These are phyloP conservation scores for Erodium trifolium DNA, from an alignment of 441 rosid genomes.

Conservation along the genomic window DNA sequence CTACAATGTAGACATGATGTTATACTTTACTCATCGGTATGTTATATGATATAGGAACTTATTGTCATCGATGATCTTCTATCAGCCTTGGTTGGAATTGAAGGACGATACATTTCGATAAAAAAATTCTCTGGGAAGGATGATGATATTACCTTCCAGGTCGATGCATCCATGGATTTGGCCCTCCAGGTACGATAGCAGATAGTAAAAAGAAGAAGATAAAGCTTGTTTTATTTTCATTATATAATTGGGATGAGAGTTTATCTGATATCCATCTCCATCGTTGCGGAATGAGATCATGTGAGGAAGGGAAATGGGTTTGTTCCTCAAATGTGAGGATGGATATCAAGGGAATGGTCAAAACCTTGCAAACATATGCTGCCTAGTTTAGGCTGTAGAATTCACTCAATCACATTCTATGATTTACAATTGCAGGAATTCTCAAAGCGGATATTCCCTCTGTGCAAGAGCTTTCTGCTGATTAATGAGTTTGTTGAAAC, in stretches of 20 bases:
- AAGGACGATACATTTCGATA: conserved; percentile 81
- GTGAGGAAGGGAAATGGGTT: too few species aligned
- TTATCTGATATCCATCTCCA: too few species aligned
- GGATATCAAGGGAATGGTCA: too few species aligned
- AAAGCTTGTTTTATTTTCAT: neutral
- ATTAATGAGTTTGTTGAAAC: conserved; percentile 90
- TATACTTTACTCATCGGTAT: too few species aligned
- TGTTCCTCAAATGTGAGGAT: too few species aligned
- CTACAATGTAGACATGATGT: too few species aligned
- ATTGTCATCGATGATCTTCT: conserved; percentile 83
- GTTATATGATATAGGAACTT: conserved; percentile 51
- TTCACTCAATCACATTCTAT: conserved; percentile 14
- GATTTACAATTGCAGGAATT: conserved; percentile 53
- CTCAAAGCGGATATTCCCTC: conserved; percentile 70
- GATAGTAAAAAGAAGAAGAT: neutral
- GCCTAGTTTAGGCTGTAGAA: too few species aligned
- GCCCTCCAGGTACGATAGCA: conserved; percentile 62
- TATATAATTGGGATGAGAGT: too few species aligned
- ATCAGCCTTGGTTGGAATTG: conserved; percentile 86
- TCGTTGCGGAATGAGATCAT: too few species aligned
- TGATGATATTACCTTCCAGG: conserved; percentile 52
- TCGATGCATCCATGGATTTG: conserved; percentile 87
- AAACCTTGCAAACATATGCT: too few species aligned
- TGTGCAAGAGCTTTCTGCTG: conserved; percentile 75
- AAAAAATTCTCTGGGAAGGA: conserved; percentile 56